Base-by-base conservation (phyloP, 106 monocot genomes). In the Allium cepa region DNA sequence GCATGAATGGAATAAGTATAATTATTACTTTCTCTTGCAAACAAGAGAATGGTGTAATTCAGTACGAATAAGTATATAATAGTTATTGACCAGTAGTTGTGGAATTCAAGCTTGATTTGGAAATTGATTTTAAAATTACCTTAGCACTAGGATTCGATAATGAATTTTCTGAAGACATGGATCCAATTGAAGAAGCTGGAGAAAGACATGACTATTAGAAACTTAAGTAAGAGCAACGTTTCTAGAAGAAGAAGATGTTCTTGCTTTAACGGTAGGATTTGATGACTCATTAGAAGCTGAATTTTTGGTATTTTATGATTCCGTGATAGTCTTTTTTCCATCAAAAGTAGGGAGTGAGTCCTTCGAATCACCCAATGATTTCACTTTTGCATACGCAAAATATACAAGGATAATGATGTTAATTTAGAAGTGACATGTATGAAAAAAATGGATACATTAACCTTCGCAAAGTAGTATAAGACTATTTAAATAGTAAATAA, bases 121-220 rank as follows among this genome's bases (percentile, higher is more conserved):
- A 8, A 17, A 15, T 8, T 60, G 10, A 13, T 9, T 26, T 26
- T 8, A 46, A 28, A 53, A 67, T n/a, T 9, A 95, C 95, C 85
- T 91, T 91, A 48, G 91, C 91, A 83, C 88, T 71, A 17, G 95
- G 86, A 75, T 95, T 95, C 26, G 88, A 68, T 36, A 79, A 83
- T 69, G 91, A 95, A 70, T 84, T 95, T 73, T 91, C 91, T 47
- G 95, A 85, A 76, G 88, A 71, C 26, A 82, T 62, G 68, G 91
- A 94, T 67, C 90, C 87, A 26, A 84, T 49, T 11, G 93, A 87
- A 62, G 94, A 91, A 72, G 80, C 87, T 47, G 85, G 87, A 27
- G 94, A 88, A 70, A 91, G 64, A 63, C 69, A 74, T 73, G 82
- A 65, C 74, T 76, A 78, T 56, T 75, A 60, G 77, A 84, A 71